Conservation (phyloP, 768 basidiomycete species). For the Termitomyces sp. region DNA sequence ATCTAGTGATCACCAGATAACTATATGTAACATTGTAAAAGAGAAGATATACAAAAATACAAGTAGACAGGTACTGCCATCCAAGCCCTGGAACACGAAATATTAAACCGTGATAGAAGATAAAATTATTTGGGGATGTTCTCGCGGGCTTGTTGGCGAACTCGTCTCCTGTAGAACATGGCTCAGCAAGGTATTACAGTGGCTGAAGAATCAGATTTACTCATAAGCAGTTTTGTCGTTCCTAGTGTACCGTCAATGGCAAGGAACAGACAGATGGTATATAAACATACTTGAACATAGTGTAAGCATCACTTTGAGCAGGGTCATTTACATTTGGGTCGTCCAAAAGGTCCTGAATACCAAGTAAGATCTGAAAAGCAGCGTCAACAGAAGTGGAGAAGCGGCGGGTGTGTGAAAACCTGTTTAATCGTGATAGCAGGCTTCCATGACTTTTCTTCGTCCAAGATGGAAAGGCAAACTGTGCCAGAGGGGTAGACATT, state of each 20-base stretch:
- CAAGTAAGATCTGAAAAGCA: conserved; percentile 73
- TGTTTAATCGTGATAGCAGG: conserved; percentile 99
- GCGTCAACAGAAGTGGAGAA: not conserved
- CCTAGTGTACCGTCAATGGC: conserved; percentile 34
- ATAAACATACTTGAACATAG: conserved; percentile 88
- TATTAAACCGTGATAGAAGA: not conserved
- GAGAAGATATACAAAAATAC: conserved; percentile 1
- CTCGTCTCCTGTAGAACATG: conserved; percentile 51
- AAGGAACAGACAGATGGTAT: not conserved
- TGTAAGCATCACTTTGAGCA: conserved; percentile 97
- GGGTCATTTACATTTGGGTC: conserved; percentile 97
- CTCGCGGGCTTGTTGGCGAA: conserved; percentile 84
- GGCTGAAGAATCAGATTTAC: conserved; percentile 34
- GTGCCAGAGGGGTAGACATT: conserved; percentile 99
- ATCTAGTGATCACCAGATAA: not conserved
- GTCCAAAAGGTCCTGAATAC: conserved; percentile 92
- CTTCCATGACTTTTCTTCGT: conserved; percentile 99
- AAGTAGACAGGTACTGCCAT: not conserved
- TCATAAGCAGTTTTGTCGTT: conserved; percentile 94
- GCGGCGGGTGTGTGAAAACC: conserved; percentile 34
- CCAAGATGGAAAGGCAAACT: conserved; percentile 94
- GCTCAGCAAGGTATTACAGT: not conserved
- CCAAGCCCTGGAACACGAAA: not conserved
- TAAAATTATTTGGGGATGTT: conserved; percentile 78
- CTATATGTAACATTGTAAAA: not conserved